These are phyloP conservation scores for Phyllosticta citriasiana DNA, from an alignment of 2,329 filamentous ascomycete genomes.

Conservation along the genomic window DNA sequence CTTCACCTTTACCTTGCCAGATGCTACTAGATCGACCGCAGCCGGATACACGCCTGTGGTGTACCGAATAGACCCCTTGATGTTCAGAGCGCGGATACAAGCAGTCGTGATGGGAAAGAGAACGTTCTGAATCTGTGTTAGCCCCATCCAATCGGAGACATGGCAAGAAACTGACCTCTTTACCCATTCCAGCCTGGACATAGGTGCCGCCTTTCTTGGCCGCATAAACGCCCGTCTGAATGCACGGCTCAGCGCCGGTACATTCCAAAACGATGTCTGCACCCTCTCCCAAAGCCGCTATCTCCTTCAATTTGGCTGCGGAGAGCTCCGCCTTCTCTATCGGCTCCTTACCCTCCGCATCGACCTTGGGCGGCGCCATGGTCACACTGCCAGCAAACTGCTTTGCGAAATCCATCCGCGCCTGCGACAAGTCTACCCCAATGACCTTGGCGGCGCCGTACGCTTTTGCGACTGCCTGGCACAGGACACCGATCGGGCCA, in stretches of 20 bases:
- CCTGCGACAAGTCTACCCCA: slow-evolving; percentile 15
- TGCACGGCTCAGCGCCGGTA: slow-evolving; percentile 17
- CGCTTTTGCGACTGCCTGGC: slow-evolving; percentile 16
- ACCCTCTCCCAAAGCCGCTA: slow-evolving; percentile 14
- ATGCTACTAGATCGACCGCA: slow-evolving; percentile 41
- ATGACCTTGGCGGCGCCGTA: slow-evolving; percentile 16
- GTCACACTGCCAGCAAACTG: slow-evolving; percentile 15
- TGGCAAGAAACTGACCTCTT: slow-evolving; percentile 10
- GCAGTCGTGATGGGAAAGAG: slow-evolving; percentile 42
- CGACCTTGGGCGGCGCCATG: slow-evolving; percentile 10
- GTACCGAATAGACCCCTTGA: slow-evolving; percentile 45
- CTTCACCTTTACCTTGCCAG: slow-evolving; percentile 37
- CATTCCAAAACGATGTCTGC: slow-evolving; percentile 18
- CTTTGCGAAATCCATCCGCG: slow-evolving; percentile 17
- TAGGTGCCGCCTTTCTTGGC: slow-evolving; percentile 15
- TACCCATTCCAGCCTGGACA: slow-evolving; percentile 20
- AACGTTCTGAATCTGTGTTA: slow-evolving; percentile 27
- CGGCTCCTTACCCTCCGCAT: slow-evolving; percentile 7
- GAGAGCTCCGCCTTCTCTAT: slow-evolving; percentile 12
- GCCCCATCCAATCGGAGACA: background rate
- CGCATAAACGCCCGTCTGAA: slow-evolving; percentile 15
- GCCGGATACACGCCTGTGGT: slow-evolving; percentile 40
- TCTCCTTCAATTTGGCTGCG: slow-evolving; percentile 13
- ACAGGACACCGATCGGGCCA: slow-evolving; percentile 19
- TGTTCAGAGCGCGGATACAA: slow-evolving; percentile 38